phyloP scores from a whole-genome alignment of 164 flowering plant genomes.

The Chimonanthus salicifolius region DNA sequence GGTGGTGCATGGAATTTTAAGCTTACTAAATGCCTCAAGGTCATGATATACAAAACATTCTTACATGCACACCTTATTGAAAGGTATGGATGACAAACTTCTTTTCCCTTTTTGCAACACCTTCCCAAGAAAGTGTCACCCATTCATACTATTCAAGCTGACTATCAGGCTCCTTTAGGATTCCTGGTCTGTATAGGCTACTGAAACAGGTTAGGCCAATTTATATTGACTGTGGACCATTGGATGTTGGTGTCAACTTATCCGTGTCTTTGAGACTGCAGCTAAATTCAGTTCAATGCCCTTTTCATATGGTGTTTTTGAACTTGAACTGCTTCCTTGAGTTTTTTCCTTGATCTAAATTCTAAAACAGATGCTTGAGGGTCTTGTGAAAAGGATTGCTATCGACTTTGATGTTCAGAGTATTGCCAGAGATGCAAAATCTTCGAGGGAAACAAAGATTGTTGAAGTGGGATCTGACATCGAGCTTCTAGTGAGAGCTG shows the following conservation, averaged over 20 bases:
- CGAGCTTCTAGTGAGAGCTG: constrained; percentile 34
- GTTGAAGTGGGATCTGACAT: constrained; percentile 90
- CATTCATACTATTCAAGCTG: no score
- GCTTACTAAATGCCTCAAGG: not conserved
- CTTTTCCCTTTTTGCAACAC: not conserved
- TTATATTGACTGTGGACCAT: not conserved
- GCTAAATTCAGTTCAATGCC: not conserved
- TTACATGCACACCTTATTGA: not conserved
- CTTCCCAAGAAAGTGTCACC: not conserved
- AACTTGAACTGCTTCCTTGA: not conserved
- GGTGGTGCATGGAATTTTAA: not conserved
- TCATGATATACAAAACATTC: not conserved
- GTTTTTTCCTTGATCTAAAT: constrained; percentile 4
- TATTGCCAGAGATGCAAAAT: constrained; percentile 65
- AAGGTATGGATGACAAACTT: not conserved
- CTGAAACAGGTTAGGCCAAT: no score
- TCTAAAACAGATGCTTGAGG: constrained; percentile 74
- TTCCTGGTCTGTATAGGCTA: not conserved
- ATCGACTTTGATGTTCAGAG: constrained; percentile 78
- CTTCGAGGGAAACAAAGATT: constrained; percentile 69
- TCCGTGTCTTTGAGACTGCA: not conserved
- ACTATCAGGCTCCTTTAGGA: not conserved
- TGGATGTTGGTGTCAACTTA: not conserved
- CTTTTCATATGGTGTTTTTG: not conserved
- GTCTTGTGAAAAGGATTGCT: constrained; percentile 64